Conservation (phyloP, 2,329 filamentous ascomycete genomes). For the Diplodia sapinea region DNA sequence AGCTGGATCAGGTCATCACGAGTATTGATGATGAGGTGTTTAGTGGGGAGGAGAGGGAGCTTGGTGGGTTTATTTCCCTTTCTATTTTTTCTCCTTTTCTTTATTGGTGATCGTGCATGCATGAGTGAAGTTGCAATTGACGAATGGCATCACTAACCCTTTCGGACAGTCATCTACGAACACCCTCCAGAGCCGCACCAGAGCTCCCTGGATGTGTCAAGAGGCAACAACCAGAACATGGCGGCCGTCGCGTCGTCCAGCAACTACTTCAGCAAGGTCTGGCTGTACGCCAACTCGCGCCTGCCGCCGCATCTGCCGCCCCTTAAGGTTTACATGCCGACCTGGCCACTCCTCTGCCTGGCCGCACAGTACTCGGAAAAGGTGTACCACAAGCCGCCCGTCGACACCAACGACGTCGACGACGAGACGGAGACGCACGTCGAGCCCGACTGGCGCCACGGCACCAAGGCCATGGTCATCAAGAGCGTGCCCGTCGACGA, state of each 20-base stretch:
- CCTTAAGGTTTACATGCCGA: slow-evolving; percentile 74
- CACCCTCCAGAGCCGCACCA: slow-evolving; percentile 18
- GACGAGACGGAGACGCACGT: slow-evolving; percentile 72
- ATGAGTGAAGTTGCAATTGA: neutral
- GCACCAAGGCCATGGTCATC: slow-evolving; percentile 85
- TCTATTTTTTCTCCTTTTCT: neutral
- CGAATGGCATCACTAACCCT: slow-evolving; percentile 6
- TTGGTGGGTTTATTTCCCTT: slow-evolving; percentile 46
- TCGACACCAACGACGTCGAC: slow-evolving; percentile 40
- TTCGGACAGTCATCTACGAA: slow-evolving; percentile 25
- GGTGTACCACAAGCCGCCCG: slow-evolving; percentile 69
- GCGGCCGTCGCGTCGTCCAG: slow-evolving; percentile 34
- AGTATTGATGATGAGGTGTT: slow-evolving; percentile 70
- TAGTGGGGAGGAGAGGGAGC: slow-evolving; percentile 57
- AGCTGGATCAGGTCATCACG: slow-evolving; percentile 72
- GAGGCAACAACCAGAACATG: slow-evolving; percentile 15
- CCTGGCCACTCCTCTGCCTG: slow-evolving; percentile 77
- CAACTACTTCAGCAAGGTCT: slow-evolving; percentile 76
- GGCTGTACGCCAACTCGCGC: slow-evolving; percentile 77
- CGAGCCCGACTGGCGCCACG: slow-evolving; percentile 71
- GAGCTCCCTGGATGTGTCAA: slow-evolving; percentile 15
- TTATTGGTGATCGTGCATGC: neutral
- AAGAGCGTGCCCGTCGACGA: slow-evolving; percentile 80
- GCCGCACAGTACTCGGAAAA: slow-evolving; percentile 78
- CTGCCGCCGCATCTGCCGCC: slow-evolving; percentile 71